Percentiles rank a stretch among this genome's conserved stretches.
phyloP scores from a whole-genome alignment of 2,329 filamentous ascomycete species.

The Pseudogymnoascus sp. region DNA sequence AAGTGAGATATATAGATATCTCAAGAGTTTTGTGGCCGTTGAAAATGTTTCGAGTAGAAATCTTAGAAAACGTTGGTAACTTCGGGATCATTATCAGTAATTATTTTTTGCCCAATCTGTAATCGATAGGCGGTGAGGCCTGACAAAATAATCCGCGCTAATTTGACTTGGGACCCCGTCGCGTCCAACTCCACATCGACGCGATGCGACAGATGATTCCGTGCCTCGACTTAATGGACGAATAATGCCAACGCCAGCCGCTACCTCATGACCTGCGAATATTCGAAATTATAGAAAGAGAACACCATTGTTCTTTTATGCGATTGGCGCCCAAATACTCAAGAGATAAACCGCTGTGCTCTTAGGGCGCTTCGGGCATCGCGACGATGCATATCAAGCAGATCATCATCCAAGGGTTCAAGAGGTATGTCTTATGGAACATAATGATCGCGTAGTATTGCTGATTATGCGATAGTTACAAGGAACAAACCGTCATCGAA shows the following conservation, averaged over 20 bases:
- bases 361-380: conserved; percentile 6
- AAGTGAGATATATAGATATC: conserved; percentile 2
- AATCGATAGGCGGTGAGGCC: conserved; percentile 8
- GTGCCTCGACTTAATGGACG: conserved; percentile 8
- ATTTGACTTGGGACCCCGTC: conserved; percentile 3
- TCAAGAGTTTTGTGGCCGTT: background rate
- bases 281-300: background rate
- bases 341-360: background rate
- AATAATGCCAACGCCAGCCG: conserved; percentile 2
- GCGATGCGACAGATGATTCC: conserved; percentile 9
- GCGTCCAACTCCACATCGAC: conserved; percentile 9
- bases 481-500: conserved; percentile 97
- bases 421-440: conserved; percentile 58
- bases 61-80: background rate
- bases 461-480: conserved; percentile 60
- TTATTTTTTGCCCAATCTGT: conserved; percentile 10
- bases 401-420: conserved; percentile 99
- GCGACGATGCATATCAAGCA: conserved; percentile 93
- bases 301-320: background rate
- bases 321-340: background rate
- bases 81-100: conserved; percentile 5
- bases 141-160: conserved; percentile 9
- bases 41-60: background rate
- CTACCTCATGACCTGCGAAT: background rate
- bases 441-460: conserved; percentile 16